Percentiles rank a stretch among this genome's conserved stretches.
Conservation (phyloP, 2,329 filamentous ascomycete species). For the Diaporthe sp. region DNA sequence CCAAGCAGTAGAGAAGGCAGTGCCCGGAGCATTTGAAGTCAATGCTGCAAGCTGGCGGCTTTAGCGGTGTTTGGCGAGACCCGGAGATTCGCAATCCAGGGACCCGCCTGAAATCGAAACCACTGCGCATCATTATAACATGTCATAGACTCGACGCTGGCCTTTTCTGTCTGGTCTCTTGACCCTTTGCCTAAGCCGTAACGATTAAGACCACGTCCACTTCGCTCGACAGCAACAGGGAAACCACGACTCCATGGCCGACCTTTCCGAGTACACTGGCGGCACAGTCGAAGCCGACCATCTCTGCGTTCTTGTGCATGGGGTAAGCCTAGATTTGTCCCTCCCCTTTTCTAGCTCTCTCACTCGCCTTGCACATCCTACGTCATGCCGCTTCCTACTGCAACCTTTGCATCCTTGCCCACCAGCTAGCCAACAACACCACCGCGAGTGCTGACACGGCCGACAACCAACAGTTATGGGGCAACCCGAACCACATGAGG, state of each 20-base stretch:
- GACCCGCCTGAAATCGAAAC: conserved; percentile 15
- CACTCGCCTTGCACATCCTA: conserved; percentile 33
- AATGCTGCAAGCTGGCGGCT: conserved; percentile 3
- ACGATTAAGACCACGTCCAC: background rate
- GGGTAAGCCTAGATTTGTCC: conserved; percentile 65
- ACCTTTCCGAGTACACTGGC: conserved; percentile 58
- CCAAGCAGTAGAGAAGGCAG: background rate
- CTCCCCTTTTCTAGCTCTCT: conserved; percentile 10
- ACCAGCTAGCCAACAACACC: background rate
- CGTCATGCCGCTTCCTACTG: conserved; percentile 12
- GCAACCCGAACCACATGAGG: conserved; percentile 80
- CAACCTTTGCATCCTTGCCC: background rate
- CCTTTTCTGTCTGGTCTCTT: conserved; percentile 51
- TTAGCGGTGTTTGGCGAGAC: conserved; percentile 34
- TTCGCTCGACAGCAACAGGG: conserved; percentile 2
- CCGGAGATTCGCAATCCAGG: conserved; percentile 26
- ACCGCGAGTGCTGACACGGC: conserved; percentile 35
- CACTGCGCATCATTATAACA: conserved; percentile 28
- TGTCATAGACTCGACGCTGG: conserved; percentile 41
- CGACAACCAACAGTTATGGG: conserved; percentile 72
- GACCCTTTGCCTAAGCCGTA: conserved; percentile 51
- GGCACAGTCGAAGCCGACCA: conserved; percentile 72
- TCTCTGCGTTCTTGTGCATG: conserved; percentile 83
- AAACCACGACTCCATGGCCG: conserved; percentile 51
- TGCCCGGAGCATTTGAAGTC: background rate